A percentile compares a stretch with the other conserved stretches of the same genome.
Evolutionary conservation across 345 rosid genomes (phyloP).

Genomic region (Hibiscus syriacus): DNA sequence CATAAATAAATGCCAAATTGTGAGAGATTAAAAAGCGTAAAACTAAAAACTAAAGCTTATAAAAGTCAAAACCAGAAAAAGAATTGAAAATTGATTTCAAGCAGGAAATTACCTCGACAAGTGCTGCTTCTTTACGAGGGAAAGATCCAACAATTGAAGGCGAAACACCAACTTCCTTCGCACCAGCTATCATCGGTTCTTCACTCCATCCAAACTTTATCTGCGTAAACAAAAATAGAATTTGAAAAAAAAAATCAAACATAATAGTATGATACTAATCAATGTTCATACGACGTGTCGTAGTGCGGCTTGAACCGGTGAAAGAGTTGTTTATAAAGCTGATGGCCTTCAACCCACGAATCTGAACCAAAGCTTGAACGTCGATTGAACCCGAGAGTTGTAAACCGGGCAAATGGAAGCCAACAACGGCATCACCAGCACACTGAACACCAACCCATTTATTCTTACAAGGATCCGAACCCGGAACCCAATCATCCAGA

Average conservation of each 20-base stretch:
- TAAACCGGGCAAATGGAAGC: conserved; percentile 48
- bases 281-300: no score
- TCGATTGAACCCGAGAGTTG: conserved; percentile 51
- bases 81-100: not conserved
- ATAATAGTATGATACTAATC: no score
- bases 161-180: conserved; percentile 76
- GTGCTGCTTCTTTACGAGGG: conserved; percentile 77
- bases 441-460: conserved; percentile 67
- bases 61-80: no score
- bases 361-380: conserved; percentile 35
- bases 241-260: no score
- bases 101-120: conserved; percentile 60
- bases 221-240: conserved; percentile 28
- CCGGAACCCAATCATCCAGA: conserved; percentile 48
- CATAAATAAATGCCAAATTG: no score
- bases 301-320: no score
- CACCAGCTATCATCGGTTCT: conserved; percentile 85
- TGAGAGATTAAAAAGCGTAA: no score
- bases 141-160: no score
- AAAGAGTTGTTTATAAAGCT: conserved; percentile 57
- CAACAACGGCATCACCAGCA: conserved; percentile 31
- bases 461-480: conserved; percentile 46
- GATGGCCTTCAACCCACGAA: conserved; percentile 43
- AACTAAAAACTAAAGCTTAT: no score
- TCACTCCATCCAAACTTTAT: conserved; percentile 73